Base-by-base conservation (phyloP, 2,329 filamentous ascomycete species). In the Phialophora expanda region DNA sequence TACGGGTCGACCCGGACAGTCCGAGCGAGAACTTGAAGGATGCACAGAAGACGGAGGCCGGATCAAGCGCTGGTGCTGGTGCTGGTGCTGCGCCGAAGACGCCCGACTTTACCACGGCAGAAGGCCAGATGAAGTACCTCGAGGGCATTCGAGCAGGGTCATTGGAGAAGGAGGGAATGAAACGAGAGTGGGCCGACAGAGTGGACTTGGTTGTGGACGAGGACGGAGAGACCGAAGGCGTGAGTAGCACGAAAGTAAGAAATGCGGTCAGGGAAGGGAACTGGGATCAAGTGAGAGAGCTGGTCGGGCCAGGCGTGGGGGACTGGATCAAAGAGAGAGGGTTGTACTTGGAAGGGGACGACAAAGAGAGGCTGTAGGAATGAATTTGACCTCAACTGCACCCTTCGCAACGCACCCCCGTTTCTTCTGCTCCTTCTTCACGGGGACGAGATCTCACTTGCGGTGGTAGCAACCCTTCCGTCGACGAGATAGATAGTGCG, bases 171-270 rank as follows among this genome's bases (percentile, higher is more conserved):
- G 79, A 80, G 50, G 79, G 79, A 14, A 77, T 74, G 20, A 77
- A 74, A 59, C 72, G 73, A 46, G 80, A 81, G 72, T 82, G 80
- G 80, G 78, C 77, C 8, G 62, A 78, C 24, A 75, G 74, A 17
- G 80, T 82, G 20, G 74, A 78, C 59, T 70, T 82, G 26, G 78
- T 79, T 9, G 75, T 80, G 51, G 78, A 74, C 56, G 75, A 74
- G 32, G 69, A 73, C 0, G 76, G 72, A 2, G 65, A 71, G 20
- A 71, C 76, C 1, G 34, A 70, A 8, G 72, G 76, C 2, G 76
- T 82, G 38, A 82, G 80, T 71, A 81, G 79, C 30, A 82, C 80
- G 1, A 76, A 70, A 55, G 79, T 78, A 3, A 76, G 80, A 12
- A 73, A 78, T 64, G 78, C 77, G 6, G 73, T 75, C 8, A 68